Base-by-base conservation (phyloP, 2,329 filamentous ascomycete genomes). In the Pseudocercospora macadamiae region DNA sequence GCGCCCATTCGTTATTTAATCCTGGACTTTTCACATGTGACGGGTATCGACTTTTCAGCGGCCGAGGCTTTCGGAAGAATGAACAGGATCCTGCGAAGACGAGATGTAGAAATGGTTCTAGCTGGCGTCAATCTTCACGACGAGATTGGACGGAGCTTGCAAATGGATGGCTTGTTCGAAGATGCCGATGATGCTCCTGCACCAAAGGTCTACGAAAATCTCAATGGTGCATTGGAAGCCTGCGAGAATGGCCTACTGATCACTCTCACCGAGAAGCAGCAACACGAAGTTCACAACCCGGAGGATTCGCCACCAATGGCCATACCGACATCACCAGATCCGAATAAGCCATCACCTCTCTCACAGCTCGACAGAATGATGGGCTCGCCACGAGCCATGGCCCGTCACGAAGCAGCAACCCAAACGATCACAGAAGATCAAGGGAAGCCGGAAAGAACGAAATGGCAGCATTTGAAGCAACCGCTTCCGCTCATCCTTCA, bases 21-120 rank as follows among this genome's bases (percentile, higher is more conserved):
- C 16, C 81, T 99, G 36, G 95, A 99, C 71, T 83, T 99, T 67
- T 87, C 86, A 64, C 89, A 95, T 63, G 95, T 99, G 39, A 93
- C 89, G 12, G 95, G 93, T 6, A 85, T 97, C 19, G 95, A 99
- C 75, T 99, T 96, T 73, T 97, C 93, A 0, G 93, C 95, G 1
- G 93, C 92, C 1, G 95, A 99, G 74, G 95, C 91, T 0, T 97
- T 99, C 73, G 92, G 90, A 60, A 89, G 93, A 12, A 92, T 99
- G 74, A 95, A 93, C 71, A 86, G 95, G 19, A 83, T 97, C 18
- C 80, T 97, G 2, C 80, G 86, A 61, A 86, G 87, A 63, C 90
- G 91, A 70, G 86, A 87, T 23, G 90, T 99, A 32, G 84, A 88
- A 57, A 84, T 97, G 59, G 85, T 95, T 12, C 82, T 99, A 57